Percentiles rank a stretch among this genome's conserved stretches.
These are phyloP conservation scores for Dictyophora rubrovolvata DNA, from an alignment of 768 basidiomycete genomes.

Conservation along the genomic window DNA sequence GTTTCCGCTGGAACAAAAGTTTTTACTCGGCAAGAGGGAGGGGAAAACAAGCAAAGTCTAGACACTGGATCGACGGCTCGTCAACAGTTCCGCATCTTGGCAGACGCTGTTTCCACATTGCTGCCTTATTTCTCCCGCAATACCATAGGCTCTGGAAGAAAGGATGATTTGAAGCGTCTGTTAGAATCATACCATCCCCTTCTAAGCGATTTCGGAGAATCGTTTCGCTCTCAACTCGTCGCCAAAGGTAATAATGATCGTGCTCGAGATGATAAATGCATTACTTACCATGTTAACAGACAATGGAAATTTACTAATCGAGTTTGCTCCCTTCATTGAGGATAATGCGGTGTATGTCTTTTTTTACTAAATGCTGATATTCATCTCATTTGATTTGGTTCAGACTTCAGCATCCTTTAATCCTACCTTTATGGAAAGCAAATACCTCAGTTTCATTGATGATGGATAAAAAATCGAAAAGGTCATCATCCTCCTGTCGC, in stretches of 20 bases:
- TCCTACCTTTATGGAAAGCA: constrained; percentile 96
- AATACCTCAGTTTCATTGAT: constrained; percentile 79
- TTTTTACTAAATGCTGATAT: background rate
- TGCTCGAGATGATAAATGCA: background rate
- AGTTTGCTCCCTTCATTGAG: constrained; percentile 46
- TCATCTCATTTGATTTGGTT: background rate
- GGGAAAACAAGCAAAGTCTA: constrained; percentile 31
- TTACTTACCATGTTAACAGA: constrained; percentile 26
- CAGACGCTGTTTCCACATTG: constrained; percentile 76
- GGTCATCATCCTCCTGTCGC: constrained; percentile 33
- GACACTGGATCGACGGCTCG: constrained; percentile 31
- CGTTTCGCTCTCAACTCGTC: constrained; percentile 46
- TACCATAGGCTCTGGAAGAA: constrained; percentile 48
- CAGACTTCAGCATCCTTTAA: constrained; percentile 67
- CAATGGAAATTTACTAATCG: constrained; percentile 62
- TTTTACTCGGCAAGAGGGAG: constrained; percentile 80
- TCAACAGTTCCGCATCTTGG: constrained; percentile 64
- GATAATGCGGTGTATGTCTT: constrained; percentile 45
- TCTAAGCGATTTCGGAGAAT: constrained; percentile 48
- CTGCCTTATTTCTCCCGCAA: constrained; percentile 67
- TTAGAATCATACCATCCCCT: constrained; percentile 76
- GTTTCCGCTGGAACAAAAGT: constrained; percentile 92
- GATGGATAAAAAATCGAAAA: constrained; percentile 96
- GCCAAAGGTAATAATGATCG: constrained; percentile 37
- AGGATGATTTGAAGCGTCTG: constrained; percentile 51